Evolutionary conservation across 163 green algal species (phyloP).

Genomic region (Chloromonas sp.): DNA sequence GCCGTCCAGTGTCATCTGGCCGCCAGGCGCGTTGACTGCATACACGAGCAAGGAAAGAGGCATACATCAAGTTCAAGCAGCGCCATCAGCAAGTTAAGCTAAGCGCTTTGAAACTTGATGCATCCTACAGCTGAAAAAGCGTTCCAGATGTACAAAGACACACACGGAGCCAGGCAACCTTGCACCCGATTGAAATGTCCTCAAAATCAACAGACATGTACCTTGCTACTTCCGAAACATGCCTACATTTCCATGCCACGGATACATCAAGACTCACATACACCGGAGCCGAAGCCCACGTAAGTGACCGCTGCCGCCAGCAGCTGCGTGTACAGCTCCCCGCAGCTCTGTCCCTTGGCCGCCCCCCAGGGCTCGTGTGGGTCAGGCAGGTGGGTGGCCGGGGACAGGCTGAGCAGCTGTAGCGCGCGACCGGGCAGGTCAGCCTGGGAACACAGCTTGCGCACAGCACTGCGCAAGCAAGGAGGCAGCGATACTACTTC

Average conservation of each 20-base stretch:
- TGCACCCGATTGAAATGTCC: too few species aligned
- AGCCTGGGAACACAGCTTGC: not conserved
- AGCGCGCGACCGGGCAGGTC: not conserved
- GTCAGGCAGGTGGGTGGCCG: not conserved
- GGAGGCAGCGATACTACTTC: too few species aligned
- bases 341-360: not conserved
- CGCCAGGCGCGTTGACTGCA: conserved; percentile 3
- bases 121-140: too few species aligned
- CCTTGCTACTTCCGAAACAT: too few species aligned
- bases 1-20: not conserved
- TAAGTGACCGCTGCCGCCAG: conserved; percentile 4
- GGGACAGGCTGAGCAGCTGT: not conserved
- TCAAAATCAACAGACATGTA: too few species aligned
- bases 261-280: not conserved
- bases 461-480: not conserved
- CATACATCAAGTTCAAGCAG: not conserved
- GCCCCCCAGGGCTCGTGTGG: not conserved
- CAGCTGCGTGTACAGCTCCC: conserved; percentile 11
- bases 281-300: not conserved
- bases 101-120: too few species aligned
- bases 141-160: too few species aligned
- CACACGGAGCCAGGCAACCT: too few species aligned
- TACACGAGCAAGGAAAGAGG: not conserved
- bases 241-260: too few species aligned
- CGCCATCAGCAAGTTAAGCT: too few species aligned